Base-by-base conservation (phyloP, 1,284 basidiomycete species). In the Malassezia dermatis region DNA sequence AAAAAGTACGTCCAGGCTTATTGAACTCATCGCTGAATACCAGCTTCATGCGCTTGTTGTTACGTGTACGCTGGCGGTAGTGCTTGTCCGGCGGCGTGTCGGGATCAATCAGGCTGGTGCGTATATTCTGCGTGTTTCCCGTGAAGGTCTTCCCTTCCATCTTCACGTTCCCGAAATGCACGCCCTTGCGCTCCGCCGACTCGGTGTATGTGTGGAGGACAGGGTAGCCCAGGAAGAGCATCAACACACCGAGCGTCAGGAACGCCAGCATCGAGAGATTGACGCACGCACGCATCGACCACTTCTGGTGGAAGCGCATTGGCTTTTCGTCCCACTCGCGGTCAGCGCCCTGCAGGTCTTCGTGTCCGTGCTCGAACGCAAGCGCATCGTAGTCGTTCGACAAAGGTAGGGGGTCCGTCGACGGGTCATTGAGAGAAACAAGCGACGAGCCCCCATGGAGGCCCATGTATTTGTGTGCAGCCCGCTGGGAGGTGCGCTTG, bases 21-120 rank as follows among this genome's bases (percentile, higher is more conserved):
- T 73, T 66, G 56, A 73, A 73, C 39, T 73, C 70, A 46, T 73
- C 70, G 43, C 61, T 64, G 27, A 71, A 73, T 8, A 71, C 68
- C n/a, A 73, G 55, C 12, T 60, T 54, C 62, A 65, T 62, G 28
- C 60, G 56, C 7, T 51, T 48, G 1, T 56, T 56, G 12, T 59
- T 64, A 31, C 63, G 58, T 0, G 52, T 37, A 4, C 57, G 58
- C 12, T 15, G 47, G 21, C 64, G 53, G 3, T 48, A 68, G 12
- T 6, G 35, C 13, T 51, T 60, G 12, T 53, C 42, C 3, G 21
- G 34, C 0, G 68, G 68, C 1, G 70, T 72, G 44, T 71, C 67
- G 4, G 59, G 60, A 47, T 72, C 70, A 35, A 72, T 55, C 32
- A 70, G 56, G 1, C 40, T 26, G 4, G 51, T 48, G 0, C 58